Percentiles rank a stretch among this genome's conserved stretches.
phyloP scores from a whole-genome alignment of 2,329 filamentous ascomycete genomes.

The Diaporthe ampelina region DNA sequence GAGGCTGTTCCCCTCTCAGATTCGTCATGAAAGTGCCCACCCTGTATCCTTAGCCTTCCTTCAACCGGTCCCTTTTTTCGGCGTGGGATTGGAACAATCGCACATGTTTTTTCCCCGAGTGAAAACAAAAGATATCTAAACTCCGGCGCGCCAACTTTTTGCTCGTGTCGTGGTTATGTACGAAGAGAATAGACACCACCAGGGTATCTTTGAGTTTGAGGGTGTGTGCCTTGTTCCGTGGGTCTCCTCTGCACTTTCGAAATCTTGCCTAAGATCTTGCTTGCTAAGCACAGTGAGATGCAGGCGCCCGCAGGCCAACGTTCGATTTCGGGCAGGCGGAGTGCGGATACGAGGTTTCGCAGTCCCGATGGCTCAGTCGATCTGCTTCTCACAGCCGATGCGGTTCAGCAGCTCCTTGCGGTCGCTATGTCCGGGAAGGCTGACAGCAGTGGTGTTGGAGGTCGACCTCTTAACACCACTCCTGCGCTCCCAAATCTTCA shows the following conservation, averaged over 20 bases:
- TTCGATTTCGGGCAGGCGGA: neutral
- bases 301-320: neutral
- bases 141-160: constrained; percentile 41
- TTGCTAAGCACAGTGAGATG: constrained; percentile 1
- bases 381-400: constrained; percentile 86
- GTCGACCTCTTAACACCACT: constrained; percentile 67
- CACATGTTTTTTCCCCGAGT: constrained; percentile 10
- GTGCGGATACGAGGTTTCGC: neutral
- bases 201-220: constrained; percentile 34
- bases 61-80: constrained; percentile 22
- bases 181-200: constrained; percentile 41
- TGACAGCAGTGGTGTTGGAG: constrained; percentile 67
- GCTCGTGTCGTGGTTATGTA: constrained; percentile 39
- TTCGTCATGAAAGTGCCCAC: neutral
- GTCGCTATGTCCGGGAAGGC: constrained; percentile 79
- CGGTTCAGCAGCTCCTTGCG: constrained; percentile 85
- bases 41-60: constrained; percentile 1
- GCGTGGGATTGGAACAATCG: constrained; percentile 19
- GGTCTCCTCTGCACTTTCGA: neutral
- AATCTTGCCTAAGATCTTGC: neutral
- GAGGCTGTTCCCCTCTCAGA: constrained; percentile 11
- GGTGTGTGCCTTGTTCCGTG: constrained; percentile 23
- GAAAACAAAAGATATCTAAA: constrained; percentile 36
- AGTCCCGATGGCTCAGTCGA: constrained; percentile 56
- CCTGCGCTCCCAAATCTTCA: constrained; percentile 74